Evolutionary conservation across 306 rosid genomes (phyloP).

Genomic region (Herpetospermum pedunculosum): DNA sequence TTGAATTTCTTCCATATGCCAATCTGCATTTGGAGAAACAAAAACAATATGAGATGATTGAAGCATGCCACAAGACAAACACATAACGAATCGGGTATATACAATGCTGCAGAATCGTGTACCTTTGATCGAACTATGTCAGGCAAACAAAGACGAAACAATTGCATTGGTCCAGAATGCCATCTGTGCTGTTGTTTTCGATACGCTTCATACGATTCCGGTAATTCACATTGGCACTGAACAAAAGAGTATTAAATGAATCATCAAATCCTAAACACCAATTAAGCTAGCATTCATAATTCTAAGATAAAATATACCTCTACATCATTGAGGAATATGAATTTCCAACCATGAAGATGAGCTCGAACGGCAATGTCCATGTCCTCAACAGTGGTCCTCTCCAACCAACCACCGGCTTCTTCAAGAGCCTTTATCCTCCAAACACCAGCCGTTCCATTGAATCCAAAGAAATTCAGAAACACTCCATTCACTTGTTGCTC

Average conservation of each 20-base stretch:
- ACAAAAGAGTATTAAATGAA: slow-evolving; percentile 4
- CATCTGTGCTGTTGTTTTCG: slow-evolving; percentile 62
- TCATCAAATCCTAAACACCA: background rate
- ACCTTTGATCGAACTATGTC: slow-evolving; percentile 52
- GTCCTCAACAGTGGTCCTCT: slow-evolving; percentile 71
- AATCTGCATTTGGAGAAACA: slow-evolving; percentile 34
- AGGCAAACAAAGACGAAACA: slow-evolving; percentile 61
- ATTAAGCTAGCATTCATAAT: background rate
- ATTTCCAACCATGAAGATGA: slow-evolving; percentile 70
- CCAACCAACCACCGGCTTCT: slow-evolving; percentile 78
- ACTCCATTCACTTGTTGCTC: slow-evolving; percentile 73
- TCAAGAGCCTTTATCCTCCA: slow-evolving; percentile 77
- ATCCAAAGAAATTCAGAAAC: slow-evolving; percentile 62
- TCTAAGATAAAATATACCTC: slow-evolving; percentile 27
- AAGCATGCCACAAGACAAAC: background rate
- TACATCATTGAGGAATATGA: slow-evolving; percentile 65
- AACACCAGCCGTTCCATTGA: slow-evolving; percentile 80
- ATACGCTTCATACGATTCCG: slow-evolving; percentile 69
- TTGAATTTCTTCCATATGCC: slow-evolving; percentile 53
- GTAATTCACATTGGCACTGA: slow-evolving; percentile 74
- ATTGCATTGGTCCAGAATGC: slow-evolving; percentile 75
- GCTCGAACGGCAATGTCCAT: slow-evolving; percentile 84
- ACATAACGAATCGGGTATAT: background rate
- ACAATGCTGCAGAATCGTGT: background rate
- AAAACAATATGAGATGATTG: slow-evolving; percentile 4